Conservation (phyloP, 2,329 filamentous ascomycete genomes). For the Sporothrix pallida region DNA sequence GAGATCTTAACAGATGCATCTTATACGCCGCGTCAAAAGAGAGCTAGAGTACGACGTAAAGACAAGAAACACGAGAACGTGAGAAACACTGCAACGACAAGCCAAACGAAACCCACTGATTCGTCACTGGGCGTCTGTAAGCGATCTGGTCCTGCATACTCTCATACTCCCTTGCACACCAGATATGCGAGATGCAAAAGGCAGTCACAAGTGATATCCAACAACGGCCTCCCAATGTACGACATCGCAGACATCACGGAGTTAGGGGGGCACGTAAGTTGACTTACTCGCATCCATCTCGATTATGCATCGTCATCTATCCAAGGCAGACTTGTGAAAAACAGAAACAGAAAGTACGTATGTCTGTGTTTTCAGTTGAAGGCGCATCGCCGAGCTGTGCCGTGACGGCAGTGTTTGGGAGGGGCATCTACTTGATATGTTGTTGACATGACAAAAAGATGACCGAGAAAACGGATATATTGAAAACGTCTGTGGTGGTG, state of each 20-base stretch:
- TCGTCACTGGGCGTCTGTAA: background rate
- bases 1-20: slow-evolving; percentile 17
- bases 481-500: background rate
- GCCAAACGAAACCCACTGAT: background rate
- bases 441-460: background rate
- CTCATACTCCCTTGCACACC: background rate
- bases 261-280: slow-evolving; percentile 1
- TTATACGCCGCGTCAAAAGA: slow-evolving; percentile 5
- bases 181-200: background rate
- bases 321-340: background rate
- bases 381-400: background rate
- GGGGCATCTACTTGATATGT: too few species aligned
- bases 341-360: background rate
- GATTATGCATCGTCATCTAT: background rate
- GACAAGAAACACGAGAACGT: background rate
- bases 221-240: background rate
- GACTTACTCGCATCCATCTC: background rate
- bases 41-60: background rate
- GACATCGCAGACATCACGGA: background rate
- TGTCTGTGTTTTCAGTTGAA: background rate
- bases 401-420: background rate
- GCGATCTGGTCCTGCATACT: background rate
- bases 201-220: background rate
- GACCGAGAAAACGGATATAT: background rate
- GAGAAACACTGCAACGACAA: too few species aligned